A percentile compares a stretch with the other conserved stretches of the same genome.
Conservation (phyloP, 345 rosid genomes). For the Balakata baccata region DNA sequence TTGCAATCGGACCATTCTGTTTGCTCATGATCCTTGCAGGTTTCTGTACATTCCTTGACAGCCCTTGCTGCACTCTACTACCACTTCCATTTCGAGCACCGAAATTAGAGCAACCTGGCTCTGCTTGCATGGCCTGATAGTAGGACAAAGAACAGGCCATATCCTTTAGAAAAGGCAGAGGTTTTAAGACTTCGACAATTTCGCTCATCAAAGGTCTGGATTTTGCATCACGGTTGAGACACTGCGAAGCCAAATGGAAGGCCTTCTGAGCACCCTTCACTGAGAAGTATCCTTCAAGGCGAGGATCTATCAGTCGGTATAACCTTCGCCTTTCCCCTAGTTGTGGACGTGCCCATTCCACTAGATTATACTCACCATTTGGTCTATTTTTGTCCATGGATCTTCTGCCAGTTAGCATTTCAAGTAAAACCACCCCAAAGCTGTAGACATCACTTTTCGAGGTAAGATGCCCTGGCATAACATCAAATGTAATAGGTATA, state of each 20-base stretch:
- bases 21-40: constrained; percentile 4
- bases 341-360: constrained; percentile 28
- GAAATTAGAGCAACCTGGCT: constrained; percentile 11
- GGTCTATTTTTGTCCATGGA: constrained; percentile 26
- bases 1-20: not conserved
- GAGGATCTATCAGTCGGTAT: constrained; percentile 22
- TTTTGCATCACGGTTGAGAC: constrained; percentile 25
- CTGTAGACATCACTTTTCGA: constrained; percentile 26
- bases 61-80: constrained; percentile 16
- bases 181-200: constrained; percentile 18
- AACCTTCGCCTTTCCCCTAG: constrained; percentile 18
- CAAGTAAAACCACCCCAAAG: constrained; percentile 29
- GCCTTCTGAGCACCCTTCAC: constrained; percentile 26
- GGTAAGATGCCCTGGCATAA: constrained; percentile 23
- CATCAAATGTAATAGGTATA: not conserved
- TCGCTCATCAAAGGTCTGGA: constrained; percentile 28
- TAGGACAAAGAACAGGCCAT: constrained; percentile 33
- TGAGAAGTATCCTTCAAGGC: constrained; percentile 25
- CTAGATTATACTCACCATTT: constrained; percentile 25
- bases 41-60: constrained; percentile 13
- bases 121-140: constrained; percentile 29
- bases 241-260: constrained; percentile 22
- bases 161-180: constrained; percentile 21
- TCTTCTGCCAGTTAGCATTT: constrained; percentile 24
- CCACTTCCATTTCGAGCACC: constrained; percentile 11